Conservation (phyloP, 306 rosid species). For the Cicer pinnatifidum region DNA sequence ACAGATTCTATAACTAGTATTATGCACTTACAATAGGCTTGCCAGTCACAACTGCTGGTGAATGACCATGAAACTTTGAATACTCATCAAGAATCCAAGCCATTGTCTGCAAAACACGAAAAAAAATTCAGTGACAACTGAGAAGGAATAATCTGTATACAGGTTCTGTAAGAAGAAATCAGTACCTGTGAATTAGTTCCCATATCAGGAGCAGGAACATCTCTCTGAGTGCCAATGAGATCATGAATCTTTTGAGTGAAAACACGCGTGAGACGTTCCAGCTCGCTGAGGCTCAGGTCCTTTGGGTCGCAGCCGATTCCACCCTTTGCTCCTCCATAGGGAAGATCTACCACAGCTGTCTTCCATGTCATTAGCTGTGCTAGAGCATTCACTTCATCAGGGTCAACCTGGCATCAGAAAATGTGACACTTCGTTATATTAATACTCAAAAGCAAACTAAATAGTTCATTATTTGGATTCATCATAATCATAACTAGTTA, state of each 20-base stretch:
- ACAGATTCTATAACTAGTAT: not conserved
- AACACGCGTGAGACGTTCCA: conserved; percentile 72
- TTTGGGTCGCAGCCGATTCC: conserved; percentile 75
- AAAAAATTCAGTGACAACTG: not conserved
- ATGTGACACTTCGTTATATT: not conserved
- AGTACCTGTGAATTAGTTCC: conserved; percentile 70
- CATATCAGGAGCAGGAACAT: conserved; percentile 84
- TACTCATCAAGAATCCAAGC: conserved; percentile 84
- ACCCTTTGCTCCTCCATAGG: conserved; percentile 85
- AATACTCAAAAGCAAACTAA: not conserved
- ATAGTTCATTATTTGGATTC: not conserved
- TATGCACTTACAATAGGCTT: conserved; percentile 65
- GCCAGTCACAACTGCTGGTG: conserved; percentile 77
- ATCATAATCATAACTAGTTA: not conserved
- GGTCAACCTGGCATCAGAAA: conserved; percentile 61
- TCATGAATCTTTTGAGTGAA: conserved; percentile 79
- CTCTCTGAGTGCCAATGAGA: conserved; percentile 70
- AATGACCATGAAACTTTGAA: conserved; percentile 76
- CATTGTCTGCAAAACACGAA: conserved; percentile 56
- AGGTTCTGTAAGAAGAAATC: not conserved
- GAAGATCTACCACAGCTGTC: conserved; percentile 69
- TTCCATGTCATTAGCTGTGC: conserved; percentile 86
- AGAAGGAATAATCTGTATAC: not conserved
- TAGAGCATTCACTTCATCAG: conserved; percentile 75
- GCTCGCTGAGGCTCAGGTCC: conserved; percentile 61